A percentile compares a stretch with the other conserved stretches of the same genome.
Conservation (phyloP, 2,329 filamentous ascomycete species). For the Penicillium brevicompactum region DNA sequence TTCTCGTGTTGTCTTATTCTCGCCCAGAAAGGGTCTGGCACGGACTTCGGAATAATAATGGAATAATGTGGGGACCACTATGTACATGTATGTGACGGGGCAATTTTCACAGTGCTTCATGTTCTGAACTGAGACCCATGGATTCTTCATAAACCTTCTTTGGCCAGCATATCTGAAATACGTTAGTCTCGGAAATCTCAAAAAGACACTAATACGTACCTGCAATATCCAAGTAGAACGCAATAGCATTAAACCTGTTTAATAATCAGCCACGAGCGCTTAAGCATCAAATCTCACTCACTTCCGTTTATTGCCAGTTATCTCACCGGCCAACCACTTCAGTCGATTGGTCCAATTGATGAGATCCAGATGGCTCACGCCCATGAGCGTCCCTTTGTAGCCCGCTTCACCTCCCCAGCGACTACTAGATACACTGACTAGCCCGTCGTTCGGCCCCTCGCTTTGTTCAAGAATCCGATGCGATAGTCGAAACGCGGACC, state of each 20-base stretch:
- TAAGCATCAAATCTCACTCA: neutral
- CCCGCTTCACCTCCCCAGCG: conserved; percentile 57
- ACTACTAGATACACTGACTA: conserved; percentile 62
- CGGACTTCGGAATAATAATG: too few relatives aligned
- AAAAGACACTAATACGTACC: conserved; percentile 43
- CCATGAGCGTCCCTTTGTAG: conserved; percentile 65
- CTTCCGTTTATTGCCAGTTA: conserved; percentile 59
- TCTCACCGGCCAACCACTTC: conserved; percentile 59
- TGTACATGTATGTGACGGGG: too few relatives aligned
- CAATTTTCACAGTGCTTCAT: neutral
- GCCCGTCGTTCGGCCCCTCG: conserved; percentile 64
- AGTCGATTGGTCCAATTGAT: conserved; percentile 69
- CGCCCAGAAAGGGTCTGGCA: too few relatives aligned
- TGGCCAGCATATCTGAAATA: conserved; percentile 64
- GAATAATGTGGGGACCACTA: too few relatives aligned
- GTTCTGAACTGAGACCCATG: neutral
- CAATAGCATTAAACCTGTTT: conserved; percentile 60
- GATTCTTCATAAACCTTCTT: conserved; percentile 55
- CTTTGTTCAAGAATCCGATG: conserved; percentile 55
- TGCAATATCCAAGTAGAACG: conserved; percentile 66
- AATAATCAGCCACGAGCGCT: neutral
- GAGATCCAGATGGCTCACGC: conserved; percentile 64
- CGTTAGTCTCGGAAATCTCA: conserved; percentile 1
- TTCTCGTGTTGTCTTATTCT: too few relatives aligned
- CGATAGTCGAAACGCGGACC: conserved; percentile 59